Conservation (phyloP, 2,329 filamentous ascomycete genomes). For the Aureobasidium sp. region DNA sequence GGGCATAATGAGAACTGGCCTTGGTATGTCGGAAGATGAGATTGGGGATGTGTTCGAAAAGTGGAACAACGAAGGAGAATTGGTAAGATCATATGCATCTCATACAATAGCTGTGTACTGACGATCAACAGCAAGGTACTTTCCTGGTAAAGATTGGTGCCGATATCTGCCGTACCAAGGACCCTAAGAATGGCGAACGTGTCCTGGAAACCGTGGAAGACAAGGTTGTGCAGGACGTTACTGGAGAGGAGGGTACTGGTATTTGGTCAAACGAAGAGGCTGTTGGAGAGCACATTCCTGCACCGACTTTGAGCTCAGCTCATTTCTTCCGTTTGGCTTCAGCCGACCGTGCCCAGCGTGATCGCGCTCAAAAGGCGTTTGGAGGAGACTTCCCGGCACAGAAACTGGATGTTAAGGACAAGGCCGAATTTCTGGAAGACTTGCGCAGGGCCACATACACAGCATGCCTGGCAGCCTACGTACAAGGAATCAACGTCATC, state of each 20-base stretch:
- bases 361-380: slow-evolving; percentile 44
- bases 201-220: slow-evolving; percentile 58
- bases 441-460: slow-evolving; percentile 56
- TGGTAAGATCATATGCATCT: slow-evolving; percentile 31
- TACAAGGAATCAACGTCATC: slow-evolving; percentile 61
- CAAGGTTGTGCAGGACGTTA: slow-evolving; percentile 64
- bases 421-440: slow-evolving; percentile 47
- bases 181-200: slow-evolving; percentile 36
- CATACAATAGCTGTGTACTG: neutral
- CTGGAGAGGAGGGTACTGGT: slow-evolving; percentile 60
- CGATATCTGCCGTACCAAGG: slow-evolving; percentile 51
- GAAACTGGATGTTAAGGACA: slow-evolving; percentile 27
- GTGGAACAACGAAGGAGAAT: slow-evolving; percentile 55
- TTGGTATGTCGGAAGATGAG: slow-evolving; percentile 54
- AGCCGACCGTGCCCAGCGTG: slow-evolving; percentile 52
- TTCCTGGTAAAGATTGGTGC: slow-evolving; percentile 58
- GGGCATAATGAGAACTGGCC: slow-evolving; percentile 53
- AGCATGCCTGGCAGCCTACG: slow-evolving; percentile 55
- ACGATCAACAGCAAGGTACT: slow-evolving; percentile 39
- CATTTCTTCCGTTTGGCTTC: slow-evolving; percentile 60
- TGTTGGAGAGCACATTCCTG: slow-evolving; percentile 54
- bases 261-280: slow-evolving; percentile 60
- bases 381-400: slow-evolving; percentile 35
- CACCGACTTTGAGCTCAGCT: slow-evolving; percentile 56
- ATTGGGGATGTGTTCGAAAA: slow-evolving; percentile 52